Evolutionary conservation across 805 yeast species (phyloP).

Genomic region (Yarrowia sp.): DNA sequence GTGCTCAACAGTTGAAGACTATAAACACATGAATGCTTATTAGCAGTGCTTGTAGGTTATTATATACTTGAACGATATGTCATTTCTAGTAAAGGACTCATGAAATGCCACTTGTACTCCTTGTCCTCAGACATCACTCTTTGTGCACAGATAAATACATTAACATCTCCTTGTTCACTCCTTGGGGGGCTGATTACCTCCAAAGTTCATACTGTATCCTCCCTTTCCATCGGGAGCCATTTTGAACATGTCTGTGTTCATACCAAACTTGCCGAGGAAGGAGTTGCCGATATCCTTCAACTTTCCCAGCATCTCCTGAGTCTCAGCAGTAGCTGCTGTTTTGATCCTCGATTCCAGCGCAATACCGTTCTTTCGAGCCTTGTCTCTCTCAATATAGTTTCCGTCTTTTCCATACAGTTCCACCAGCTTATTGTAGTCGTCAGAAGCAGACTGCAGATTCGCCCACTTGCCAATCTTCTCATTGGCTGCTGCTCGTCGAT

Average conservation of each 20-base stretch:
- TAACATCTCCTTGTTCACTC: not conserved
- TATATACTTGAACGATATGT: too few species aligned
- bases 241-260: constrained; percentile 48
- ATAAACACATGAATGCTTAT: too few species aligned
- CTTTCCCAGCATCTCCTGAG: constrained; percentile 48
- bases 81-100: too few species aligned
- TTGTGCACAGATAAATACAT: not conserved
- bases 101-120: too few species aligned
- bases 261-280: constrained; percentile 47
- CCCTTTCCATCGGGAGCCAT: constrained; percentile 42
- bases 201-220: constrained; percentile 43
- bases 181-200: not conserved
- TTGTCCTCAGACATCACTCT: too few species aligned
- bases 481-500: constrained; percentile 75
- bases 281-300: constrained; percentile 49
- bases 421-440: constrained; percentile 43
- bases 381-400: constrained; percentile 28
- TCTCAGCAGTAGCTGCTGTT: constrained; percentile 46
- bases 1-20: too few species aligned
- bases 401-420: constrained; percentile 37
- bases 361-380: constrained; percentile 22
- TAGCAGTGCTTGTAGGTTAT: too few species aligned
- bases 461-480: constrained; percentile 48
- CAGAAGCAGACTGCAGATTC: constrained; percentile 46
- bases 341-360: constrained; percentile 43